Percentiles rank a stretch among this genome's conserved stretches.
Evolutionary conservation across 257 asterid species (phyloP).

Genomic region (Lithospermum erythrorhizon): DNA sequence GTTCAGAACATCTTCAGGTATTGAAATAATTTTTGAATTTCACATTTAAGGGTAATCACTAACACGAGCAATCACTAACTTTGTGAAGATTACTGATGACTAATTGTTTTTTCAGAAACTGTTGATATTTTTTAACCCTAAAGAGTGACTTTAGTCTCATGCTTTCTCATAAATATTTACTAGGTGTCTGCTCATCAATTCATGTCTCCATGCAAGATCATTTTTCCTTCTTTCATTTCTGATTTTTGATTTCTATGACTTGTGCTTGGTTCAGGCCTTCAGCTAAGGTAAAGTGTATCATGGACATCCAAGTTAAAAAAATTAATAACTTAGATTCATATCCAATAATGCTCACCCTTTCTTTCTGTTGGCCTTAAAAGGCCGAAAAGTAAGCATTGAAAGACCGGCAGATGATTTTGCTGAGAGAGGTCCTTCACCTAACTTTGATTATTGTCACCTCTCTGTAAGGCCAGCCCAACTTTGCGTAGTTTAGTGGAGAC

Average conservation of each 20-base stretch:
- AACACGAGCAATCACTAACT: neutral
- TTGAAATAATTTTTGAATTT: neutral
- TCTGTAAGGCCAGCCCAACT: neutral
- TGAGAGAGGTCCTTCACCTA: neutral
- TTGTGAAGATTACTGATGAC: neutral
- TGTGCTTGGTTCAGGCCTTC: no score
- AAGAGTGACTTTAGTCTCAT: no score
- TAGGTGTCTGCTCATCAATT: neutral
- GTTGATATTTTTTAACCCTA: neutral
- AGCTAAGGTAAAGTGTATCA: no score
- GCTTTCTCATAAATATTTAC: no score
- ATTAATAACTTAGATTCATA: neutral
- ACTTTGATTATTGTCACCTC: neutral
- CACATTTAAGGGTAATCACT: neutral
- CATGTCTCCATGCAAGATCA: no score
- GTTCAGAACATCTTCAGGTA: conserved; percentile 77
- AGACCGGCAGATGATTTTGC: neutral
- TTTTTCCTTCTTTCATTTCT: no score
- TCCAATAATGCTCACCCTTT: no score
- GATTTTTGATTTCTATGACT: no score
- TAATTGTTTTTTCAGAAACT: neutral
- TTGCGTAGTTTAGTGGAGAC: neutral
- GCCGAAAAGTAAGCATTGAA: neutral
- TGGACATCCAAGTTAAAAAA: no score
- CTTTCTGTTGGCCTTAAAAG: no score